These are phyloP conservation scores for Somion occarium DNA, from an alignment of 1,284 basidiomycete species.

Conservation along the genomic window DNA sequence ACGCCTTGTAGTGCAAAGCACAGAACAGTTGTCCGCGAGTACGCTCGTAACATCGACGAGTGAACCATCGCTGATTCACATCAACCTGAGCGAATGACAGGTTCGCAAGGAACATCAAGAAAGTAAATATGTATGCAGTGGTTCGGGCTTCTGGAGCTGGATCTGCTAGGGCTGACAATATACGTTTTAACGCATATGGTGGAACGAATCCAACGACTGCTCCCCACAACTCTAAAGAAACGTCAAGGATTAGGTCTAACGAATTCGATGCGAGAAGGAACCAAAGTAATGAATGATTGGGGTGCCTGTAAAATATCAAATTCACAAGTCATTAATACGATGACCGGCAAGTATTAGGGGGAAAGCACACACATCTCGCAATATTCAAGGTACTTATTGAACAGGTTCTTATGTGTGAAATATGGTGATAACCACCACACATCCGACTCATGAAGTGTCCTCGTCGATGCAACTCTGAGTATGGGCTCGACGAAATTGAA, in stretches of 20 bases:
- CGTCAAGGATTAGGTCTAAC: constrained; percentile 62
- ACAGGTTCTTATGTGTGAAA: constrained; percentile 67
- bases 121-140: constrained; percentile 65
- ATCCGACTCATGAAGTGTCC: constrained; percentile 64
- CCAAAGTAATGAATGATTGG: constrained; percentile 50
- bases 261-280: constrained; percentile 70
- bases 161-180: constrained; percentile 43
- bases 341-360: background rate
- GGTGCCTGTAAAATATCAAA: constrained; percentile 33
- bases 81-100: constrained; percentile 67
- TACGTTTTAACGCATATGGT: constrained; percentile 56
- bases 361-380: constrained; percentile 19
- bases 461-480: constrained; percentile 48
- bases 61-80: constrained; percentile 63
- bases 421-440: constrained; percentile 71
- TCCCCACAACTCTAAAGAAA: constrained; percentile 55
- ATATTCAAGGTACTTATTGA: constrained; percentile 57
- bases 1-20: constrained; percentile 66
- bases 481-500: constrained; percentile 76
- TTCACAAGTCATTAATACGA: background rate
- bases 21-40: constrained; percentile 69
- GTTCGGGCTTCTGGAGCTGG: constrained; percentile 43
- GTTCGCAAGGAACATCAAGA: constrained; percentile 62
- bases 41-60: constrained; percentile 59
- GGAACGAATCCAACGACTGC: constrained; percentile 58